Percentiles rank a stretch among this genome's conserved stretches.
Conservation (phyloP, 768 basidiomycete species). For the Phylloporus sp. region DNA sequence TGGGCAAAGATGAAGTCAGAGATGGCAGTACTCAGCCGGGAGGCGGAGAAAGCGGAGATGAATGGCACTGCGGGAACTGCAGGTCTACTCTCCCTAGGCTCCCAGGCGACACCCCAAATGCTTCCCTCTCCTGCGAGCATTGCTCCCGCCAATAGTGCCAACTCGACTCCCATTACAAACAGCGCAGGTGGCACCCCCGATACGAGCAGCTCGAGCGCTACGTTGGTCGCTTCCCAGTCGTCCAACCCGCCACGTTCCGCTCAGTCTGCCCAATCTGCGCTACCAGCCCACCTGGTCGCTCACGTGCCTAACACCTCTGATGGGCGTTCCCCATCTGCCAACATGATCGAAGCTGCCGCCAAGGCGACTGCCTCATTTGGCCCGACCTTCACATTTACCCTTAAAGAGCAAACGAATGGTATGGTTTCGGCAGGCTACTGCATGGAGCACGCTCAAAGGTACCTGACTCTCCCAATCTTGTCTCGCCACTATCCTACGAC, state of each 20-base stretch:
- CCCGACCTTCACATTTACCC: slow-evolving; percentile 20
- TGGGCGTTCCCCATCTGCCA: slow-evolving; percentile 25
- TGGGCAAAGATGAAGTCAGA: slow-evolving; percentile 32
- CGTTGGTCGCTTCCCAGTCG: slow-evolving; percentile 22
- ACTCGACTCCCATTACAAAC: slow-evolving; percentile 65
- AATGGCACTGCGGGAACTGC: slow-evolving; percentile 23
- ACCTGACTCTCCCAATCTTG: slow-evolving; percentile 62
- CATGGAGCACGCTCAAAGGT: slow-evolving; percentile 46
- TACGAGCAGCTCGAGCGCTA: slow-evolving; percentile 26
- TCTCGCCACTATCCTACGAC: slow-evolving; percentile 71
- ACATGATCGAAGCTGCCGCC: slow-evolving; percentile 29
- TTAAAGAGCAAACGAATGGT: slow-evolving; percentile 31
- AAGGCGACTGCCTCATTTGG: slow-evolving; percentile 29
- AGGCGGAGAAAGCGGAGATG: slow-evolving; percentile 35
- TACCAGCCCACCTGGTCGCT: slow-evolving; percentile 34
- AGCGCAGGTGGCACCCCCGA: slow-evolving; percentile 54
- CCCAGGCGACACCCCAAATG: slow-evolving; percentile 60
- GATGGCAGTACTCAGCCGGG: slow-evolving; percentile 29
- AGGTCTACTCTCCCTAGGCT: slow-evolving; percentile 23
- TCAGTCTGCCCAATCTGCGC: slow-evolving; percentile 33
- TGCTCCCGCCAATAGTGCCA: slow-evolving; percentile 61
- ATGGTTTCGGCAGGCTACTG: slow-evolving; percentile 39
- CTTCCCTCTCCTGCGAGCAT: slow-evolving; percentile 75
- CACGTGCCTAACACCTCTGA: slow-evolving; percentile 28
- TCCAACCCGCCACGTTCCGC: slow-evolving; percentile 27